These are phyloP conservation scores for Aureoboletus auriporus DNA, from an alignment of 768 basidiomycete genomes.

Conservation along the genomic window DNA sequence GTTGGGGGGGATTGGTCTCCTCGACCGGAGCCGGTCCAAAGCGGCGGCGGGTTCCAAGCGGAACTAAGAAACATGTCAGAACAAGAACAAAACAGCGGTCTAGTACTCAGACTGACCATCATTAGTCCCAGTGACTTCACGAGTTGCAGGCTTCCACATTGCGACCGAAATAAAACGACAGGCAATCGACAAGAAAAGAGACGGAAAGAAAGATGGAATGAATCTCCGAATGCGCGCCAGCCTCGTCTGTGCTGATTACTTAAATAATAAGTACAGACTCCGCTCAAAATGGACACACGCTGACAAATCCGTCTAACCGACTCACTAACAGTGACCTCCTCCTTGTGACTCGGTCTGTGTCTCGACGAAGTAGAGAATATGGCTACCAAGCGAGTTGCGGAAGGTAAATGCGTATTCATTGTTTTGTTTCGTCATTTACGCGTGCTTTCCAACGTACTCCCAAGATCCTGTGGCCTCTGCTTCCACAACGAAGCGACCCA, in stretches of 20 bases:
- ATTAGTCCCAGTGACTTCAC: conserved; percentile 89
- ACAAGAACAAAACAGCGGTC: conserved; percentile 4
- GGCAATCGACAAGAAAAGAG: conserved; percentile 9
- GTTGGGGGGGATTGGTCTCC: conserved; percentile 76
- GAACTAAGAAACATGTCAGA: conserved; percentile 44
- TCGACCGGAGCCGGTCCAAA: conserved; percentile 88
- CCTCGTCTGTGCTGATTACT: conserved; percentile 6
- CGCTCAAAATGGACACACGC: conserved; percentile 29
- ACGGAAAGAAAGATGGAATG: conserved; percentile 23
- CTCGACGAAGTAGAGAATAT: conserved; percentile 15
- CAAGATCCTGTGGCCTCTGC: conserved; percentile 20
- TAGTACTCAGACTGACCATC: conserved; percentile 58
- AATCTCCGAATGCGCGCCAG: conserved; percentile 28
- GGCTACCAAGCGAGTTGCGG: conserved; percentile 37
- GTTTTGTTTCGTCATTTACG: not conserved
- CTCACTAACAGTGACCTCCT: not conserved
- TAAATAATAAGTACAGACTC: conserved; percentile 24
- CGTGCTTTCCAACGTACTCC: not conserved
- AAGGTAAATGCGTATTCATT: conserved; percentile 28
- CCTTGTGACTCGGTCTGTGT: not conserved
- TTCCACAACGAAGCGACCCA: conserved; percentile 37
- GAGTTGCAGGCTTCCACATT: conserved; percentile 90
- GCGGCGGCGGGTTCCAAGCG: conserved; percentile 83
- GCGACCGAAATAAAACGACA: conserved; percentile 33
- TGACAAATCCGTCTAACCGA: conserved; percentile 21